phyloP scores from a whole-genome alignment of 192 early-diverging fungal genomes.

The Backusella tarrabulga region DNA sequence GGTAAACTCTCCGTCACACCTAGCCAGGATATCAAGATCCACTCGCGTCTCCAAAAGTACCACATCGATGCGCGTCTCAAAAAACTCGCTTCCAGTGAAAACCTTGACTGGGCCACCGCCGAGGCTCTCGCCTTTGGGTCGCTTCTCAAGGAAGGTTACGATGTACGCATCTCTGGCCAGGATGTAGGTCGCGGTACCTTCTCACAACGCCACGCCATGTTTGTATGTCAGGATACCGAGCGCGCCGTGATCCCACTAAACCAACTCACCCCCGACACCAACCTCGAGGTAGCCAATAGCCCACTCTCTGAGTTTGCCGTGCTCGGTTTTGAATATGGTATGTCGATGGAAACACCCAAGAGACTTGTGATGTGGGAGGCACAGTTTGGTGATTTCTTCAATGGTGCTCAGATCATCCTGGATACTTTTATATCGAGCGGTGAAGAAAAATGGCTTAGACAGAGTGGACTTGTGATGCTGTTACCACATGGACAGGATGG shows the following conservation, averaged over 20 bases:
- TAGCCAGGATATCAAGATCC: conserved; percentile 68
- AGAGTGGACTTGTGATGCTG: conserved; percentile 89
- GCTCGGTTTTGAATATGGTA: conserved; percentile 93
- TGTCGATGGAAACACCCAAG: conserved; percentile 87
- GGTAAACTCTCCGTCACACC: conserved; percentile 76
- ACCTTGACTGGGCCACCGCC: conserved; percentile 93
- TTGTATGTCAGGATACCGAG: conserved; percentile 91
- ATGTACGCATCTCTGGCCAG: conserved; percentile 94
- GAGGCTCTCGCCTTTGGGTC: conserved; percentile 92
- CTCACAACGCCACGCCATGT: conserved; percentile 95
- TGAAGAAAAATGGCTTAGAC: conserved; percentile 94
- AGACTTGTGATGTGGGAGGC: conserved; percentile 95
- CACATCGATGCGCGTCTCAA: conserved; percentile 83
- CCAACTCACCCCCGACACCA: conserved; percentile 27
- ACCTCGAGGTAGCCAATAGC: conserved; percentile 82
- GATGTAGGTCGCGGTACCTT: conserved; percentile 98
- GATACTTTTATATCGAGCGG: conserved; percentile 89
- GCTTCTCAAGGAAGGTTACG: conserved; percentile 78
- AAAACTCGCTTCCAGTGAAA: conserved; percentile 63
- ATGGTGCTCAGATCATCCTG: conserved; percentile 92
- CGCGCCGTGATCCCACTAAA: conserved; percentile 86
- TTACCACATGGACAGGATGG: conserved; percentile 96
- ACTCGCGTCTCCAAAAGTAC: conserved; percentile 86
- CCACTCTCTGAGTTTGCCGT: conserved; percentile 93
- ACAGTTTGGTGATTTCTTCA: conserved; percentile 98